Percentiles rank a stretch among this genome's conserved stretches.
phyloP scores from a whole-genome alignment of 2,329 filamentous ascomycete genomes.

The Cytospora mali region DNA sequence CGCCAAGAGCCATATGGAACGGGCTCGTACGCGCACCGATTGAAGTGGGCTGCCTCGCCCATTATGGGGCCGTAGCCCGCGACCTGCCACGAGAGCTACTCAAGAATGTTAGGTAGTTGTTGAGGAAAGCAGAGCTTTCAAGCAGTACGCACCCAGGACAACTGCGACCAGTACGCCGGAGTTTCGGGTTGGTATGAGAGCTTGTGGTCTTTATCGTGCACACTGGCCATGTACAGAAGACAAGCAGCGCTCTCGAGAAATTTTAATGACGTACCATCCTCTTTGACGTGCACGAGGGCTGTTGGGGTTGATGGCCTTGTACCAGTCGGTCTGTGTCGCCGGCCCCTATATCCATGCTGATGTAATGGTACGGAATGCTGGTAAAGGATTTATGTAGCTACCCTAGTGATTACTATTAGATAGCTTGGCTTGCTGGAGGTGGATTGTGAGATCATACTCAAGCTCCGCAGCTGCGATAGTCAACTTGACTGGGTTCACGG shows the following conservation, averaged over 20 bases:
- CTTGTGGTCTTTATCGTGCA: conserved; percentile 34
- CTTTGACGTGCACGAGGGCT: conserved; percentile 33
- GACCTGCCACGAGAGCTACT: conserved; percentile 33
- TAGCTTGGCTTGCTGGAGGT: neutral
- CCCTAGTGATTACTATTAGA: neutral
- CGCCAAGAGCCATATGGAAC: conserved; percentile 30
- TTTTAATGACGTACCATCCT: conserved; percentile 31
- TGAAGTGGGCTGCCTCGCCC: conserved; percentile 32
- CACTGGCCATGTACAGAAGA: conserved; percentile 32
- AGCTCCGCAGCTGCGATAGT: conserved; percentile 33
- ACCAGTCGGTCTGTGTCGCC: conserved; percentile 32
- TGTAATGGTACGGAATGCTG: conserved; percentile 31
- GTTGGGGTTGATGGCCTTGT: conserved; percentile 33
- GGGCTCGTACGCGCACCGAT: conserved; percentile 30
- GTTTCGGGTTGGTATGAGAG: conserved; percentile 31
- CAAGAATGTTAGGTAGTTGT: neutral
- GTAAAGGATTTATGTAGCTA: neutral
- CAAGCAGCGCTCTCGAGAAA: conserved; percentile 35
- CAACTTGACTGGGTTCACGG: conserved; percentile 33
- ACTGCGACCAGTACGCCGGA: conserved; percentile 32
- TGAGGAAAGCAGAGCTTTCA: too few species aligned
- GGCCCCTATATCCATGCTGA: conserved; percentile 28
- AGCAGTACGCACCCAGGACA: conserved; percentile 30
- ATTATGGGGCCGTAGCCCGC: conserved; percentile 31
- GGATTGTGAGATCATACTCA: conserved; percentile 22